Percentiles rank a stretch among this genome's conserved stretches.
Evolutionary conservation across 2,329 filamentous ascomycete species (phyloP).

Genomic region (Alternaria alternata): DNA sequence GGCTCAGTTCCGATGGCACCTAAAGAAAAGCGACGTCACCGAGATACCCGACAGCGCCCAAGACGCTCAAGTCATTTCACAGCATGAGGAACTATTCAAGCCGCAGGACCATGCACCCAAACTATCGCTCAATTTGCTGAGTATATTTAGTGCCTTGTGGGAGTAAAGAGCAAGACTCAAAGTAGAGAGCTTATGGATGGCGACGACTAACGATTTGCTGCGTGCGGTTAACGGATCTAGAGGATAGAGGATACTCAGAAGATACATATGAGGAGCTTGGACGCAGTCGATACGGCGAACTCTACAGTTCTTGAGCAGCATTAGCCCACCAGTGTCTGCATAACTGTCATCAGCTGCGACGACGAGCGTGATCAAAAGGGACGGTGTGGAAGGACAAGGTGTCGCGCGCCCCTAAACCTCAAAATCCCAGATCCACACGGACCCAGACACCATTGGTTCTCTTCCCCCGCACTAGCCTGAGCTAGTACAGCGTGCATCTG

Average conservation of each 20-base stretch:
- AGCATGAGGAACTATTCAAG: background rate
- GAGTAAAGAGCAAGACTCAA: background rate
- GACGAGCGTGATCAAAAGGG: background rate
- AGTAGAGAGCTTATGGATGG: background rate
- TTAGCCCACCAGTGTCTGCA: background rate
- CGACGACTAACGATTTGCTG: too few relatives aligned
- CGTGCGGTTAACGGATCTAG: too few relatives aligned
- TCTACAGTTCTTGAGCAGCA: background rate
- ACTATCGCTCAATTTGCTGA: background rate
- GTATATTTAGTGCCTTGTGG: too few relatives aligned
- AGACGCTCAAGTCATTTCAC: background rate
- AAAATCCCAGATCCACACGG: background rate
- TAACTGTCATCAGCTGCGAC: background rate
- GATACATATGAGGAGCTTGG: too few relatives aligned
- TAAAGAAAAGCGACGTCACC: conserved; percentile 28
- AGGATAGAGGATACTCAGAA: too few relatives aligned
- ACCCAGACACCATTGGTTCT: background rate
- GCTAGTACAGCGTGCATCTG: background rate
- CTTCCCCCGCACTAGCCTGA: conserved; percentile 15
- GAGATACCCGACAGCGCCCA: background rate
- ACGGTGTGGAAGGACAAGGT: background rate
- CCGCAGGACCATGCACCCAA: background rate
- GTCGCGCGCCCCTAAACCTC: background rate
- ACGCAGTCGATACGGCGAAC: background rate
- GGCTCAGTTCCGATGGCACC: conserved; percentile 30